Percentiles rank a stretch among this genome's conserved stretches.
phyloP scores from a whole-genome alignment of 1,139 yeast genomes.

The Diutina sp. region DNA sequence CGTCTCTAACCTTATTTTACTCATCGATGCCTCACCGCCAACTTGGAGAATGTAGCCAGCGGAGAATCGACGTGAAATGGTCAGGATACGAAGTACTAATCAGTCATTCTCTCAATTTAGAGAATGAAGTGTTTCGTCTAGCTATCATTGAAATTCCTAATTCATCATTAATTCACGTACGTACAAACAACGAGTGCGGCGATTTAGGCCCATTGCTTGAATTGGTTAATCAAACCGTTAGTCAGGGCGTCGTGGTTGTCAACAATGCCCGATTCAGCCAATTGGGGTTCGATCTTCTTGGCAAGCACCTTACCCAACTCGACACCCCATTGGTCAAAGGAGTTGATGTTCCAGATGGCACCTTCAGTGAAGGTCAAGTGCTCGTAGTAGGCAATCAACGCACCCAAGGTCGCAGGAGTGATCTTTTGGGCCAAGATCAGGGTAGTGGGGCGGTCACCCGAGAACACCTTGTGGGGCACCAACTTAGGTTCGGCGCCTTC shows the following conservation, averaged over 20 bases:
- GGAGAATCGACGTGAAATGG: background rate
- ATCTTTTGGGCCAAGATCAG: conserved; percentile 90
- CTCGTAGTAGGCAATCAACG: conserved; percentile 95
- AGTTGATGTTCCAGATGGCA: conserved; percentile 98
- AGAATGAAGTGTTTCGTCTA: too few species aligned
- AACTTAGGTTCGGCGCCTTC: conserved; percentile 84
- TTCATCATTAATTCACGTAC: background rate
- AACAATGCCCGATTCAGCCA: conserved; percentile 45
- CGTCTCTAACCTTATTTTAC: background rate
- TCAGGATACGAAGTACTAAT: too few species aligned
- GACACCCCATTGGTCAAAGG: conserved; percentile 99
- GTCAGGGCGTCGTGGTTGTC: conserved; percentile 80
- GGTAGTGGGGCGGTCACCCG: conserved; percentile 98
- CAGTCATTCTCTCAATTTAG: too few species aligned
- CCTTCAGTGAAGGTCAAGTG: conserved; percentile 96
- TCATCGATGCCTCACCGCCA: background rate
- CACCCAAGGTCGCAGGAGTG: conserved; percentile 92
- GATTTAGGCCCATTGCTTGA: conserved; percentile 62
- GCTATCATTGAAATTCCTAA: background rate
- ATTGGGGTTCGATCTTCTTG: conserved; percentile 85
- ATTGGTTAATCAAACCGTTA: conserved; percentile 84
- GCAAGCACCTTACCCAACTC: conserved; percentile 97
- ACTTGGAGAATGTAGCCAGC: background rate
- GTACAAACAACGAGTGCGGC: background rate
- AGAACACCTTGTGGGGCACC: conserved; percentile 90